Conservation (phyloP, 495 filamentous ascomycete genomes). For the Alectoria sarmentosa region DNA sequence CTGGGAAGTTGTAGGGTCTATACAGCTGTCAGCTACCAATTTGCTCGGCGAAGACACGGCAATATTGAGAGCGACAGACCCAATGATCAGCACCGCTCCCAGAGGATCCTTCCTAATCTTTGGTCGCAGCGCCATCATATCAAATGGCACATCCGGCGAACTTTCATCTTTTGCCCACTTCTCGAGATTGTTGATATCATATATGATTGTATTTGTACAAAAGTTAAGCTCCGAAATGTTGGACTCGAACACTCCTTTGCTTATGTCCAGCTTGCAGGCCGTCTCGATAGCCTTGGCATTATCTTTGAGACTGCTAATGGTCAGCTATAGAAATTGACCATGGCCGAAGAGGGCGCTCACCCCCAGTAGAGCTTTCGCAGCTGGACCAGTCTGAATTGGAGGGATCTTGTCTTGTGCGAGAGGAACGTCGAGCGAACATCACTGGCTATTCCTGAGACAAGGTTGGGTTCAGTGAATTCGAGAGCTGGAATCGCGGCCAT, state of each 20-base stretch:
- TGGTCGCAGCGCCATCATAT: slow-evolving; percentile 59
- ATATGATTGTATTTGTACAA: slow-evolving; percentile 71
- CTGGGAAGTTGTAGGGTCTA: slow-evolving; percentile 83
- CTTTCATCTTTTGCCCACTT: slow-evolving; percentile 78
- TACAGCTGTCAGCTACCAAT: slow-evolving; percentile 7
- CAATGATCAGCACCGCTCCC: slow-evolving; percentile 77
- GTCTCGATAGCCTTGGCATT: slow-evolving; percentile 59
- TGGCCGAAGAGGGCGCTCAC: slow-evolving; percentile 32
- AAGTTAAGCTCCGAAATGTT: slow-evolving; percentile 63
- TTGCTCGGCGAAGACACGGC: not conserved
- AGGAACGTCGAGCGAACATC: slow-evolving; percentile 57
- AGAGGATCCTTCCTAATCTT: slow-evolving; percentile 85
- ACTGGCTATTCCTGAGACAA: slow-evolving; percentile 53
- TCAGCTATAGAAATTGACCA: not conserved
- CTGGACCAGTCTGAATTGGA: slow-evolving; percentile 76
- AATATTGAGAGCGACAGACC: slow-evolving; percentile 38
- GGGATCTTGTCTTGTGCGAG: slow-evolving; percentile 69
- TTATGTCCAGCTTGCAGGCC: slow-evolving; percentile 66
- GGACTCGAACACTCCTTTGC: slow-evolving; percentile 64
- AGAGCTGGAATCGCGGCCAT: slow-evolving; percentile 44
- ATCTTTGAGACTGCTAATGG: slow-evolving; percentile 54
- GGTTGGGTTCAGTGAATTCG: slow-evolving; percentile 57
- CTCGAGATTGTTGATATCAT: slow-evolving; percentile 64
- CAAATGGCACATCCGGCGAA: slow-evolving; percentile 58
- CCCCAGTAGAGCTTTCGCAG: slow-evolving; percentile 93